phyloP scores from a whole-genome alignment of 75 land plant genomes.

The Gnetum montanum region DNA sequence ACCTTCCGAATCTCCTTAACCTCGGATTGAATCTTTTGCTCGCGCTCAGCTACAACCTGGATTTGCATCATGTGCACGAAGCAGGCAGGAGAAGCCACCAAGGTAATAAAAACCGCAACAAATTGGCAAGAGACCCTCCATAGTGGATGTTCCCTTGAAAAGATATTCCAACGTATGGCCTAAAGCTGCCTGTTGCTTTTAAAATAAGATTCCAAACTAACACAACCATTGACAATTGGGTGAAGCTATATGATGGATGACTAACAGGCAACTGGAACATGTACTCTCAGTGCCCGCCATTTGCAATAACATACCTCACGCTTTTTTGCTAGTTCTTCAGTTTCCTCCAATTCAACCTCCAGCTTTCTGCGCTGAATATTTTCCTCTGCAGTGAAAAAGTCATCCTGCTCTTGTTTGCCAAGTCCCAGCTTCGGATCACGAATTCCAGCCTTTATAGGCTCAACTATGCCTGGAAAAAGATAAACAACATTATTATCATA shows the following conservation, averaged over 20 bases:
- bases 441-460: conserved; percentile 87
- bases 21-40: conserved; percentile 92
- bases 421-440: conserved; percentile 94
- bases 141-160: conserved; percentile 65
- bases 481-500: background rate
- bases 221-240: conserved; percentile 19
- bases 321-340: conserved; percentile 78
- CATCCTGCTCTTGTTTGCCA: conserved; percentile 99
- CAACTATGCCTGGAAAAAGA: conserved; percentile 61
- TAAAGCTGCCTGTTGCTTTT: conserved; percentile 75
- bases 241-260: conserved; percentile 13
- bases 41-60: conserved; percentile 99
- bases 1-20: conserved; percentile 98
- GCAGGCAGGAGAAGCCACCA: conserved; percentile 97
- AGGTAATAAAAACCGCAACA: conserved; percentile 68
- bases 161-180: conserved; percentile 61
- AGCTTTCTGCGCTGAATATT: conserved; percentile 87
- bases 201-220: conserved; percentile 25
- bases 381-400: conserved; percentile 88
- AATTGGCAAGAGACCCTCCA: conserved; percentile 58
- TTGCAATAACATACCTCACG: conserved; percentile 68
- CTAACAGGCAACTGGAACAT: conserved; percentile 12
- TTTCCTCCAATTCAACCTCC: conserved; percentile 84
- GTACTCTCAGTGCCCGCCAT: background rate
- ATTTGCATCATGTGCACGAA: conserved; percentile 78